Conservation (phyloP, 169 alveolate species). For the Eimeria necatrix region DNA sequence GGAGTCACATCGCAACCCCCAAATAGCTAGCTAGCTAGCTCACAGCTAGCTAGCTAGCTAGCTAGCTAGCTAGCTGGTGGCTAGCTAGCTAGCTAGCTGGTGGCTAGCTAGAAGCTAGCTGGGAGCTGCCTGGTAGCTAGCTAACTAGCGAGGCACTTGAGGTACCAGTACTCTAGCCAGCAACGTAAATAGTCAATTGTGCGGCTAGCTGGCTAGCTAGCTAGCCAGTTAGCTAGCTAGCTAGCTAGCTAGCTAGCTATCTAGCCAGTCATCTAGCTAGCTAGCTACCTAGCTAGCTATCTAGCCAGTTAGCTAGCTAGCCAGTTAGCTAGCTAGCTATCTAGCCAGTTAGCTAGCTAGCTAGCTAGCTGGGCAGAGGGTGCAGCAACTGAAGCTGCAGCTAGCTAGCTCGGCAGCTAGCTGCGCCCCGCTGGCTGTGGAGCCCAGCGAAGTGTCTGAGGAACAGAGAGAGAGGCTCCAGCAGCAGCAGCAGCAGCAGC, state of each 20-base stretch:
- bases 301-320: not conserved
- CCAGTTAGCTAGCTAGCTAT: not conserved
- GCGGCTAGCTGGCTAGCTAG: constrained; percentile 2
- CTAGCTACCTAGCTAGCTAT: too few species aligned
- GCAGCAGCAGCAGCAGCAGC: constrained; percentile 18
- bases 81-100: too few species aligned
- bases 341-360: not conserved
- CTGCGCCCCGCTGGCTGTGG: not conserved
- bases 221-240: not conserved
- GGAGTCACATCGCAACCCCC: too few species aligned
- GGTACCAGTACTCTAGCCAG: too few species aligned
- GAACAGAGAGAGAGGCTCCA: not conserved
- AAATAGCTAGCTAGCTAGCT: too few species aligned
- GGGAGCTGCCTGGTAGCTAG: not conserved
- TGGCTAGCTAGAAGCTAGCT: too few species aligned
- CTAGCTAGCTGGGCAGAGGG: not conserved
- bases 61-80: too few species aligned
- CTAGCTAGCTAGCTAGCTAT: too few species aligned
- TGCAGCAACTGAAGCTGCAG: not conserved
- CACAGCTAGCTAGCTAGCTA: too few species aligned
- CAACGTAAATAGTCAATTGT: too few species aligned
- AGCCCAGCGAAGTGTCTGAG: not conserved
- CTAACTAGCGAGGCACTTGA: not conserved
- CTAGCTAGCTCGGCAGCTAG: not conserved
- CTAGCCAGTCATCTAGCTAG: too few species aligned